Conservation (phyloP, 2,329 filamentous ascomycete genomes). For the Lachnellula subtilissima region DNA sequence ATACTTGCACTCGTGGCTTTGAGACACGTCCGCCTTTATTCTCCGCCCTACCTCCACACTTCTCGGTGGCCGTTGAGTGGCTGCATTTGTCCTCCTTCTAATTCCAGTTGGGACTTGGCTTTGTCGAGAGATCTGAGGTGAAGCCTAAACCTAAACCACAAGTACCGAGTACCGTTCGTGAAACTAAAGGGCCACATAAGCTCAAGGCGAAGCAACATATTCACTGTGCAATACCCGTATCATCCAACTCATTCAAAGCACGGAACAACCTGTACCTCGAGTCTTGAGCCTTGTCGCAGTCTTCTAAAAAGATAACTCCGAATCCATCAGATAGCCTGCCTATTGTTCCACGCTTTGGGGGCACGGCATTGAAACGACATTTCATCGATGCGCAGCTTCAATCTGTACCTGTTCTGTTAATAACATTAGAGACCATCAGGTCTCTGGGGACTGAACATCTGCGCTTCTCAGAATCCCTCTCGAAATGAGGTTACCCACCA, state of each 20-base stretch:
- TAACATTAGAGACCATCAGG: background rate
- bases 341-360: constrained; percentile 14
- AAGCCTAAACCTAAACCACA: background rate
- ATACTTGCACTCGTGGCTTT: too few species aligned
- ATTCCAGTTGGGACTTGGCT: background rate
- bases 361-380: constrained; percentile 5
- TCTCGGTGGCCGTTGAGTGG: background rate
- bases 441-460: background rate
- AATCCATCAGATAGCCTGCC: background rate
- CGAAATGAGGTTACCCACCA: constrained; percentile 36
- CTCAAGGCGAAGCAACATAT: too few species aligned
- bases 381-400: constrained; percentile 21
- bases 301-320: background rate
- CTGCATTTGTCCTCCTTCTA: background rate
- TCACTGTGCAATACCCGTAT: too few species aligned
- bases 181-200: too few species aligned
- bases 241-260: too few species aligned
- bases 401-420: background rate
- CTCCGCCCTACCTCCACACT: too few species aligned
- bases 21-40: too few species aligned
- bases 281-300: background rate
- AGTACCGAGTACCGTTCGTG: too few species aligned
- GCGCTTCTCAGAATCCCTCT: constrained; percentile 1
- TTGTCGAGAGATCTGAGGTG: background rate
- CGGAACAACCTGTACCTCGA: too few species aligned